Evolutionary conservation across 352 stramenopile species (phyloP).

Genomic region (Halophytophthora polymorphica): DNA sequence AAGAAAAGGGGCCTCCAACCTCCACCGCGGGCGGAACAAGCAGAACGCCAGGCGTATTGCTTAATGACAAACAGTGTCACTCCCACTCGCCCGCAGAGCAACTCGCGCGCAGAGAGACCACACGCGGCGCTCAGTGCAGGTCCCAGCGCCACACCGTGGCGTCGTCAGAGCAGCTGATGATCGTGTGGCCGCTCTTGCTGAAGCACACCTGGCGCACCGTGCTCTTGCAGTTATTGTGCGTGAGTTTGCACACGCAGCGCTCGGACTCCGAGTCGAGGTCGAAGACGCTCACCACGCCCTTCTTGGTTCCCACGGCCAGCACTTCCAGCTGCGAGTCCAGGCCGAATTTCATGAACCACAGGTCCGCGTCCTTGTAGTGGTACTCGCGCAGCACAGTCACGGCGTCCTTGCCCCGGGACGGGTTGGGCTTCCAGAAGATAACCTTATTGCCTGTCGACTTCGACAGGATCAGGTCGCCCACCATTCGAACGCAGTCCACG

Average conservation of each 20-base stretch:
- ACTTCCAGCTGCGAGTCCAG: slow-evolving; percentile 73
- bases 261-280: slow-evolving; percentile 73
- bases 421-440: slow-evolving; percentile 91
- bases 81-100: too few species aligned
- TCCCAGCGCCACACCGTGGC: slow-evolving; percentile 76
- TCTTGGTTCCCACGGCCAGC: slow-evolving; percentile 81
- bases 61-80: too few species aligned
- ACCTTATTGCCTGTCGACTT: slow-evolving; percentile 88
- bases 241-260: slow-evolving; percentile 66
- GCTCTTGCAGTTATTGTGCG: slow-evolving; percentile 70
- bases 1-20: too few species aligned
- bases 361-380: slow-evolving; percentile 73
- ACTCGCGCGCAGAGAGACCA: too few species aligned
- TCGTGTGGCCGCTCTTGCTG: slow-evolving; percentile 62
- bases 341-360: slow-evolving; percentile 89
- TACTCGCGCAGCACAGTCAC: slow-evolving; percentile 83
- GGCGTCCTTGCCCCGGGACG: slow-evolving; percentile 71
- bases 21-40: too few species aligned
- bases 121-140: slow-evolving; percentile 24
- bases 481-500: slow-evolving; percentile 86
- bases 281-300: slow-evolving; percentile 76
- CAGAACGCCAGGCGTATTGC: too few species aligned
- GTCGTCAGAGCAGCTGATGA: slow-evolving; percentile 75
- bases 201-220: slow-evolving; percentile 80
- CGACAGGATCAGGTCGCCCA: slow-evolving; percentile 74